Conservation (phyloP, 192 early-diverging fungal genomes). For the Ramicandelaber brevisporus region DNA sequence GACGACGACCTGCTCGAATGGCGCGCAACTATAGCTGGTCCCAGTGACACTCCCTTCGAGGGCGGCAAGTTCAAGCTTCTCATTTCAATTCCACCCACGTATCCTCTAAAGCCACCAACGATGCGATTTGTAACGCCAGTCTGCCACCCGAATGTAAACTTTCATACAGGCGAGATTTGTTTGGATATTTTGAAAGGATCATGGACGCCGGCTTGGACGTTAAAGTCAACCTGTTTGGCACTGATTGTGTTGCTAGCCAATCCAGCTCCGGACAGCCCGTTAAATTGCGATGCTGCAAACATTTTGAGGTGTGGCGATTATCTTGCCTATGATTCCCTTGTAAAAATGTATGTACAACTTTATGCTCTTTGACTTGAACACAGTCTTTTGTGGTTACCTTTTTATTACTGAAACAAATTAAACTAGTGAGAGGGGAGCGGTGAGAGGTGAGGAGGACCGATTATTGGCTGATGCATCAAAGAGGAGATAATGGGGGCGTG, state of each 20-base stretch:
- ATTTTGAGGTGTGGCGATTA: constrained; percentile 67
- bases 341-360: constrained; percentile 59
- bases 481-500: no score
- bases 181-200: constrained; percentile 79
- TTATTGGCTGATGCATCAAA: no score
- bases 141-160: constrained; percentile 87
- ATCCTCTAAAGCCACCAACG: constrained; percentile 55
- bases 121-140: constrained; percentile 49
- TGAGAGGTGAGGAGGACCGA: no score
- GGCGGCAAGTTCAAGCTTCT: constrained; percentile 40
- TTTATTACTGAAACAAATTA: constrained; percentile 1
- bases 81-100: constrained; percentile 38
- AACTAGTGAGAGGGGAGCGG: no score
- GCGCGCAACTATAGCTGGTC: constrained; percentile 18
- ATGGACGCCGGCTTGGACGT: constrained; percentile 92
- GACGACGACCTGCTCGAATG: constrained; percentile 17
- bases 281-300: constrained; percentile 92
- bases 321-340: constrained; percentile 64
- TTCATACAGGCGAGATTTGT: constrained; percentile 89
- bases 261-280: constrained; percentile 70
- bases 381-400: background rate
- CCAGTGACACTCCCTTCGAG: constrained; percentile 16
- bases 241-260: constrained; percentile 57
- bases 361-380: constrained; percentile 25
- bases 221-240: constrained; percentile 60